Conservation (phyloP, 345 rosid genomes). For the Boechera stricta region DNA sequence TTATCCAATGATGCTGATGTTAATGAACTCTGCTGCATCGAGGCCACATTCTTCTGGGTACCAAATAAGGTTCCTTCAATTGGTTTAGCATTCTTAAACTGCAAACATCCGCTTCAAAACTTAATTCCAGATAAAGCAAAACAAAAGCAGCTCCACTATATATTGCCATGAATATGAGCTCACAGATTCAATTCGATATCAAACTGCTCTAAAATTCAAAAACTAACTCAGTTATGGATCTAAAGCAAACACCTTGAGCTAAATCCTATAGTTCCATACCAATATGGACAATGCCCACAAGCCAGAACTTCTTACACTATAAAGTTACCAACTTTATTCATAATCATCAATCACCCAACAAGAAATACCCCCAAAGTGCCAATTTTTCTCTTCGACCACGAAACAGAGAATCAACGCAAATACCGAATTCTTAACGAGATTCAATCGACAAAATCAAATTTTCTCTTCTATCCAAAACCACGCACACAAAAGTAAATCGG, state of each 20-base stretch:
- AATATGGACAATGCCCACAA: conserved; percentile 24
- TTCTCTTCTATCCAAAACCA: background rate
- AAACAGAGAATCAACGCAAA: conserved; percentile 23
- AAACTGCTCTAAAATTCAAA: background rate
- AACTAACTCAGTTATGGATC: background rate
- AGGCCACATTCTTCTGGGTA: conserved; percentile 58
- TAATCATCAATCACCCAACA: background rate
- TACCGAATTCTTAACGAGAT: conserved; percentile 30
- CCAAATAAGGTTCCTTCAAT: conserved; percentile 65
- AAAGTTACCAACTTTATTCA: conserved; percentile 26
- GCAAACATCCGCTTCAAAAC: conserved; percentile 30
- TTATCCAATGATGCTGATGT: conserved; percentile 52
- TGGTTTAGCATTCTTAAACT: conserved; percentile 74
- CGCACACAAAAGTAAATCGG: background rate
- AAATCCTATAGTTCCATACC: background rate
- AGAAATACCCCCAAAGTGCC: background rate
- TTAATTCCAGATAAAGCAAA: background rate
- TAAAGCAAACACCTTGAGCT: background rate
- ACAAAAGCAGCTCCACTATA: background rate
- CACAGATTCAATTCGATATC: conserved; percentile 9
- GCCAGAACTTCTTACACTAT: background rate
- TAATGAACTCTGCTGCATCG: conserved; percentile 52
- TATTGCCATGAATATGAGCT: background rate
- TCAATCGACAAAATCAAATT: background rate
- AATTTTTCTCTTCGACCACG: background rate